These are phyloP conservation scores for Magnusiomyces fungicola DNA, from an alignment of 1,139 yeast genomes.

Conservation along the genomic window DNA sequence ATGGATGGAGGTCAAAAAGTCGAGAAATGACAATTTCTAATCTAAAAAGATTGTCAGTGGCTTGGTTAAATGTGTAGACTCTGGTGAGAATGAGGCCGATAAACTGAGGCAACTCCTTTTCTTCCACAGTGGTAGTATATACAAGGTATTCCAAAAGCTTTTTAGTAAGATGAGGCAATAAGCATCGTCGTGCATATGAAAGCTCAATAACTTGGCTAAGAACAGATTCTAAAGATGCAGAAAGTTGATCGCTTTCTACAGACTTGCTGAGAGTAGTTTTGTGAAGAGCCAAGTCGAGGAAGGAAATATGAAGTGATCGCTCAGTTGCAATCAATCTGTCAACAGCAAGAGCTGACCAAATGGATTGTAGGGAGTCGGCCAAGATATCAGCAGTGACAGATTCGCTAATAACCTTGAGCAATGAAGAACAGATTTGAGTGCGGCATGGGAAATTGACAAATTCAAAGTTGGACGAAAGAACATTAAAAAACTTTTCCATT, in stretches of 20 bases:
- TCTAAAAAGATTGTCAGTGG: conserved; percentile 48
- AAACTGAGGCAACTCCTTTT: conserved; percentile 38
- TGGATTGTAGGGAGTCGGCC: conserved; percentile 2
- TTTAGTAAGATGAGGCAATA: conserved; percentile 53
- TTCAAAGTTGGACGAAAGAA: conserved; percentile 13
- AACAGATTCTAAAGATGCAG: conserved; percentile 21
- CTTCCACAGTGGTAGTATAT: conserved; percentile 23
- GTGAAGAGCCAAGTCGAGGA: conserved; percentile 45
- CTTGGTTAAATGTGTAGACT: conserved; percentile 46
- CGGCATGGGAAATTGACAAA: conserved; percentile 15
- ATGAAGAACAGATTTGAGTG: conserved; percentile 13
- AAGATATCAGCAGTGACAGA: neutral
- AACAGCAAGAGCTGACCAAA: conserved; percentile 56
- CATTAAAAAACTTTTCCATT: conserved; percentile 6
- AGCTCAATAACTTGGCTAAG: conserved; percentile 30
- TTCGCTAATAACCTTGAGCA: conserved; percentile 5
- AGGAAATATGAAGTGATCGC: conserved; percentile 49
- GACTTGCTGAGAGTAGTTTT: conserved; percentile 26
- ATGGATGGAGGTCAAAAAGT: conserved; percentile 37
- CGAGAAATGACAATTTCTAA: conserved; percentile 53
- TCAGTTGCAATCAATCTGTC: conserved; percentile 63
- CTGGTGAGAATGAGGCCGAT: conserved; percentile 45
- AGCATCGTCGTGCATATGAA: conserved; percentile 58
- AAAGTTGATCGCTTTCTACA: conserved; percentile 11
- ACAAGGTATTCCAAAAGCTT: conserved; percentile 38